phyloP scores from a whole-genome alignment of 192 early-diverging fungal species.

The Backusella australiensis region DNA sequence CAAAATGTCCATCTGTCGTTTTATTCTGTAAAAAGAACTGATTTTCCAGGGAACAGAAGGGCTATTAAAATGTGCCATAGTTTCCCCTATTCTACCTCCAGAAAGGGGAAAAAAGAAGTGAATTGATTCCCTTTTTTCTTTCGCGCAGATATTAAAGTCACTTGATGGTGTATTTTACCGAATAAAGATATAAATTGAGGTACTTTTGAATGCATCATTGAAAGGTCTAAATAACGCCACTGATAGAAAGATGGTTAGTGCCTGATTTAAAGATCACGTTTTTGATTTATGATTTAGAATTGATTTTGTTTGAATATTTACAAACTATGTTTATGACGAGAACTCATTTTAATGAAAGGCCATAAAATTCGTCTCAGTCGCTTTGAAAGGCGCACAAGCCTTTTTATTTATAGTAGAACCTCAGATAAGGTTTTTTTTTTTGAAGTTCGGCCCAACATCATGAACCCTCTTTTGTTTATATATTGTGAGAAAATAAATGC shows the following conservation, averaged over 20 bases:
- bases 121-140: background rate
- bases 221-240: background rate
- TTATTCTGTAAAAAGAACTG: background rate
- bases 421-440: no score
- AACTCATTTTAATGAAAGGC: no score
- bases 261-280: no score
- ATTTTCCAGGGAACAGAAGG: background rate
- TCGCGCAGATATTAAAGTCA: background rate
- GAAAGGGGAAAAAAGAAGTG: background rate
- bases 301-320: no score
- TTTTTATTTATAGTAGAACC: background rate
- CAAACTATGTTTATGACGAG: no score
- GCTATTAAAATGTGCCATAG: background rate
- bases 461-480: no score
- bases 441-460: no score
- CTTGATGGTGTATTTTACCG: background rate
- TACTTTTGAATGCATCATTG: background rate
- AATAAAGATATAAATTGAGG: background rate
- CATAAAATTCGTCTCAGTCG: no score
- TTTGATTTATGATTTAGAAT: no score
- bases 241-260: no score
- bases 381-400: no score
- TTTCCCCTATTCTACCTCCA: background rate
- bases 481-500: no score
- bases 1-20: background rate